phyloP scores from a whole-genome alignment of 2,329 filamentous ascomycete genomes.

The Cordyceps tenuipes region DNA sequence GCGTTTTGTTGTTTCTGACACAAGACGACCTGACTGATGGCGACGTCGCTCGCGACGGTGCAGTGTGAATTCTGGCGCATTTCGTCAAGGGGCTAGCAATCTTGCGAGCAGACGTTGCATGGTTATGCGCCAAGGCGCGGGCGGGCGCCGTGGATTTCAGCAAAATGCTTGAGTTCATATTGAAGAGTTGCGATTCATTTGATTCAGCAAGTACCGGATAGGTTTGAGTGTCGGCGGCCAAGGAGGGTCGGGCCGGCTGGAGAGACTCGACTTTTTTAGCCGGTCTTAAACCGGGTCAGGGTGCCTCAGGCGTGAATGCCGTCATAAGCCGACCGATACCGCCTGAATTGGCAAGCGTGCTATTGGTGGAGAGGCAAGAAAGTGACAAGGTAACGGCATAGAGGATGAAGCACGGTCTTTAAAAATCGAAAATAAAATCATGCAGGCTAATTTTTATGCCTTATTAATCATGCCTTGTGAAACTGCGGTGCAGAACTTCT shows the following conservation, averaged over 20 bases:
- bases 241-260: conserved; percentile 8
- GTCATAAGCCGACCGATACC: conserved; percentile 18
- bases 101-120: conserved; percentile 31
- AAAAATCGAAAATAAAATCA: neutral
- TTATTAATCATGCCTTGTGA: neutral
- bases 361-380: neutral
- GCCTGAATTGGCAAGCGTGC: neutral
- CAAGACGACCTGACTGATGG: conserved; percentile 15
- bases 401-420: neutral
- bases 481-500: neutral
- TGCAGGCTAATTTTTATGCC: neutral
- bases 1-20: conserved; percentile 14
- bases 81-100: conserved; percentile 33
- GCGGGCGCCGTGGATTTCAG: conserved; percentile 38
- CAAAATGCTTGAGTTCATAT: conserved; percentile 41
- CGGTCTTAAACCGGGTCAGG: conserved; percentile 13
- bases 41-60: conserved; percentile 15
- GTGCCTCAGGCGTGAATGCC: conserved; percentile 20
- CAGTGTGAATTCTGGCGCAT: conserved; percentile 27
- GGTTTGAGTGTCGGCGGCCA: neutral
- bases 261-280: conserved; percentile 14
- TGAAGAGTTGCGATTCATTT: conserved; percentile 24
- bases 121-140: conserved; percentile 37
- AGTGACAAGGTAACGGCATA: neutral
- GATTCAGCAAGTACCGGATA: conserved; percentile 1